Evolutionary conservation across 1,139 yeast genomes (phyloP).

Genomic region (Hemisphaericaspora xylanilytica): DNA sequence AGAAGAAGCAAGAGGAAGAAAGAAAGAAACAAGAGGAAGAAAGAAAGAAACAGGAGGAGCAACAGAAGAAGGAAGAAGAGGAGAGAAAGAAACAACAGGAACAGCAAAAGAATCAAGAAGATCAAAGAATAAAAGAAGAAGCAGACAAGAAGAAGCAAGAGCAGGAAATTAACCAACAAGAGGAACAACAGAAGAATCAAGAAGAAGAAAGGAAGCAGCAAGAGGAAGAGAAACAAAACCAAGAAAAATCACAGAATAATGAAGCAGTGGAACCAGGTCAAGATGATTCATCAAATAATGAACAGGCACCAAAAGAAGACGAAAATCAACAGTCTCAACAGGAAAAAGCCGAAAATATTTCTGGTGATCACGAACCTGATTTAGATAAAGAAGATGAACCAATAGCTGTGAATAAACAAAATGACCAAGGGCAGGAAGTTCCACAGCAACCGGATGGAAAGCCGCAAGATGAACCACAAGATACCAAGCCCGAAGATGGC

Average conservation of each 20-base stretch:
- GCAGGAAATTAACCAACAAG: constrained; percentile 4
- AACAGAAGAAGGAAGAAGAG: constrained; percentile 8
- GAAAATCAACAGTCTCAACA: too few species aligned
- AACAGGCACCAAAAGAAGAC: constrained; percentile 1
- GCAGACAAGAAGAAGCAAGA: constrained; percentile 9
- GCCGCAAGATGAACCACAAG: neutral
- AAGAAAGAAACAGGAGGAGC: constrained; percentile 7
- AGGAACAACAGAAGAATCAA: constrained; percentile 5
- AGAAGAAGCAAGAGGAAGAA: constrained; percentile 13
- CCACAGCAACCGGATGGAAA: constrained; percentile 1
- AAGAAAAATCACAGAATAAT: too few species aligned
- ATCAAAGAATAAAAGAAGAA: constrained; percentile 3
- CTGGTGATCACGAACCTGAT: neutral
- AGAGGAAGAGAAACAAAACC: constrained; percentile 1
- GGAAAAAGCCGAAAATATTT: neutral
- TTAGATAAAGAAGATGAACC: neutral
- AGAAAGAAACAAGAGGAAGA: constrained; percentile 8
- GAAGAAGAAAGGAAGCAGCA: constrained; percentile 2
- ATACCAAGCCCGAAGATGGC: constrained; percentile 1
- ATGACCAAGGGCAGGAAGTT: neutral
- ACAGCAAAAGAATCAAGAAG: constrained; percentile 9
- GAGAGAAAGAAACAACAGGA: constrained; percentile 8
- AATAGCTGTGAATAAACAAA: constrained; percentile 1
- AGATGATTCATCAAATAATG: neutral
- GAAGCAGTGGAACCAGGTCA: too few species aligned